Evolutionary conservation across 768 basidiomycete species (phyloP).

Genomic region (Clitopilus passeckerianus): DNA sequence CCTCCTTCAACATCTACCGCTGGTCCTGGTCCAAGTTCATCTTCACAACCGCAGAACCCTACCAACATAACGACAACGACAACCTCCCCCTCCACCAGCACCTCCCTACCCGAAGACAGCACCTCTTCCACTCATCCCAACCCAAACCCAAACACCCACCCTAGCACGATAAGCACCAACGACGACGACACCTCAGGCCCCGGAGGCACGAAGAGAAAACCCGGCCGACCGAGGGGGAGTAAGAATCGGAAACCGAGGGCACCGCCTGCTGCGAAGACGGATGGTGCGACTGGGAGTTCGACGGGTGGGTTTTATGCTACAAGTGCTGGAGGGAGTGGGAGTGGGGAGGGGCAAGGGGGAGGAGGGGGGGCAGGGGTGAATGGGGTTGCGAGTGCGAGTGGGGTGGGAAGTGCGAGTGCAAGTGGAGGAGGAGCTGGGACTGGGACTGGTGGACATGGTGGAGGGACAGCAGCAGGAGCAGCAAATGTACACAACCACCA

Average conservation of each 20-base stretch:
- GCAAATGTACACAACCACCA: slow-evolving; percentile 41
- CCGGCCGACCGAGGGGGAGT: slow-evolving; percentile 76
- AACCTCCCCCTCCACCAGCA: slow-evolving; percentile 8
- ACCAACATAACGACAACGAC: not conserved
- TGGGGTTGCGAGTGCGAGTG: too few relatives aligned
- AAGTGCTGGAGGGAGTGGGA: not conserved
- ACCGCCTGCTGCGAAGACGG: not conserved
- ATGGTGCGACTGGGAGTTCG: not conserved
- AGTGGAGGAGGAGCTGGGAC: too few relatives aligned
- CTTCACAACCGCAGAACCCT: too few relatives aligned
- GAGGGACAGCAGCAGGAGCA: slow-evolving; percentile 5
- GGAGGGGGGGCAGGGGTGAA: too few relatives aligned
- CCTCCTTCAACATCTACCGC: too few relatives aligned
- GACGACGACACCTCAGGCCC: not conserved
- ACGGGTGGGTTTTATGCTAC: not conserved
- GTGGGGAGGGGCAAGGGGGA: not conserved
- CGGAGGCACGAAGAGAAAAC: slow-evolving; percentile 55
- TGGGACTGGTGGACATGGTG: too few relatives aligned
- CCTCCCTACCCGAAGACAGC: not conserved
- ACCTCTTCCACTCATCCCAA: not conserved
- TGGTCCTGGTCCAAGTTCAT: too few relatives aligned
- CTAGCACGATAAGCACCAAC: not conserved
- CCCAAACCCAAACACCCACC: not conserved
- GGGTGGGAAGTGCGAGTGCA: too few relatives aligned
- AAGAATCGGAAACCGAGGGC: slow-evolving; percentile 58